Conservation (phyloP, 1,139 yeast genomes). For the Hemisphaericaspora lyxosophila region DNA sequence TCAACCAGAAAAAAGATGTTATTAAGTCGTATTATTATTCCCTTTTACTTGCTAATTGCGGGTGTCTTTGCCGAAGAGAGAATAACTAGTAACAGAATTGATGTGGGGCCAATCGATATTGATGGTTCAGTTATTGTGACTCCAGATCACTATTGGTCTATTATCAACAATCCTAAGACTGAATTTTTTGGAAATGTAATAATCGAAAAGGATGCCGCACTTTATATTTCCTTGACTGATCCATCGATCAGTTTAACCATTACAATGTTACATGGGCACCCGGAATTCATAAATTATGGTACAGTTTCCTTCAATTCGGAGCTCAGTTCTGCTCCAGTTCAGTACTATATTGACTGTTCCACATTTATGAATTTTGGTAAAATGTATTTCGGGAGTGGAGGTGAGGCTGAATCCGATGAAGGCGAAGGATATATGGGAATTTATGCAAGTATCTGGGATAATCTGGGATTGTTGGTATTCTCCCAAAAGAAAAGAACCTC, state of each 20-base stretch:
- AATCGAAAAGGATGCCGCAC: slow-evolving; percentile 22
- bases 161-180: slow-evolving; percentile 28
- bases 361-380: slow-evolving; percentile 29
- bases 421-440: slow-evolving; percentile 22
- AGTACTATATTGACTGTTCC: slow-evolving; percentile 20
- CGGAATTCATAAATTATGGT: slow-evolving; percentile 24
- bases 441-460: slow-evolving; percentile 23
- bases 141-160: slow-evolving; percentile 34
- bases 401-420: slow-evolving; percentile 20
- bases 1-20: slow-evolving; percentile 55
- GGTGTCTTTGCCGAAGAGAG: not conserved
- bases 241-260: slow-evolving; percentile 14
- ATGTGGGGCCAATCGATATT: slow-evolving; percentile 21
- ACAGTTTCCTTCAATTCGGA: slow-evolving; percentile 23
- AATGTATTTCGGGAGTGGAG: slow-evolving; percentile 28
- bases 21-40: not conserved
- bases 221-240: slow-evolving; percentile 17
- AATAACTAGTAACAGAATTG: slow-evolving; percentile 7
- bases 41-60: not conserved
- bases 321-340: slow-evolving; percentile 18
- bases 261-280: slow-evolving; percentile 12
- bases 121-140: slow-evolving; percentile 26
- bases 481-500: slow-evolving; percentile 20
- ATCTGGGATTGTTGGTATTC: slow-evolving; percentile 29
- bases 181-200: slow-evolving; percentile 23